Base-by-base conservation (phyloP, 192 early-diverging fungal species). In the Coemansia sp. region DNA sequence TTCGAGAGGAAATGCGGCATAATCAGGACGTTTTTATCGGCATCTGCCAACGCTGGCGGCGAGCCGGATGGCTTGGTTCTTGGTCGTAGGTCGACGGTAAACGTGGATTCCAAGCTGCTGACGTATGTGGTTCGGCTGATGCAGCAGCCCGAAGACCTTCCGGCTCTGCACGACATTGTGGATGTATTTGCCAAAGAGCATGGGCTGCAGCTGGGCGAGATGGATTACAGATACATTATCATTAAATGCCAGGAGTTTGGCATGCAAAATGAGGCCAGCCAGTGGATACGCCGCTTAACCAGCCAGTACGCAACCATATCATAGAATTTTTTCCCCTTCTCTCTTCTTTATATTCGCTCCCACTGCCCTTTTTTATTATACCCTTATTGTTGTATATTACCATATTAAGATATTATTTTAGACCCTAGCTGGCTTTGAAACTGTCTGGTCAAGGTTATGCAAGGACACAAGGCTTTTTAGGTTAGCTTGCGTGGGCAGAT, bases 1-100 rank as follows among this genome's bases (percentile, higher is more conserved):
- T 65, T 63, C 13, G 25, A 1, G 0, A 5, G n/a, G 4, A 59
- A 56, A 28, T 66, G 64, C 55, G 25, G 11, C 13, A 46, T 68
- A 1, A 25, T 62, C 19, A 58, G 22, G 34, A 20, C 7, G 24
- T 13, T 23, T 25, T 55, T 36, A 39, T n/a, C 7, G 3, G 39
- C 39, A 42, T 42, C 16, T 19, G n/a, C 18, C 19, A n/a, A 20
- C 27, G 18, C 1, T 54, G 32, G 32, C 3, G 23, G 7, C 6
- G 13, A n/a, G 19, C 39, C 19, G 32, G 22, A 14, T 23, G 19
- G 28, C 22, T 27, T 14, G 54, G 24, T 46, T 13, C 2, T 9
- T 51, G 39, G 32, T n/a, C 45, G 58, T 2, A 20, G n/a, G 30
- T 50, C 60, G 16, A 62, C 51, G 3, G 19, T 56, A 8, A 19